These are phyloP conservation scores for Stagonosporopsis rhizophila DNA, from an alignment of 2,329 filamentous ascomycete genomes.

Conservation along the genomic window DNA sequence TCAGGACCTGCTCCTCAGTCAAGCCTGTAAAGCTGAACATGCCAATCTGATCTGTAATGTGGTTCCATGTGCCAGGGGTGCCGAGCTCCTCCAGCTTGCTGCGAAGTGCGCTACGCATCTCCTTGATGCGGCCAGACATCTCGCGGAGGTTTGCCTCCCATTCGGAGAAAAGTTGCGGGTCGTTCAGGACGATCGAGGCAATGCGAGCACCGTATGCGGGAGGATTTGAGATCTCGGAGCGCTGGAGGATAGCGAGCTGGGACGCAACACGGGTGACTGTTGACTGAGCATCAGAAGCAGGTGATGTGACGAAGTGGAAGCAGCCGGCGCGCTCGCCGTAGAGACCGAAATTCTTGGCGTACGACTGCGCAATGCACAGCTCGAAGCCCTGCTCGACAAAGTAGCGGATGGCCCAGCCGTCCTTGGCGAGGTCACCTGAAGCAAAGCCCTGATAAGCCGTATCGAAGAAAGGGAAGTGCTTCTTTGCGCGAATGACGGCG, in stretches of 20 bases:
- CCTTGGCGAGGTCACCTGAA: conserved; percentile 82
- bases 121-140: conserved; percentile 94
- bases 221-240: conserved; percentile 96
- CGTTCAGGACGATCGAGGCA: conserved; percentile 83
- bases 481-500: conserved; percentile 73
- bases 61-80: conserved; percentile 92
- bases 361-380: conserved; percentile 61
- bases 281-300: conserved; percentile 69
- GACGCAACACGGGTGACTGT: conserved; percentile 73
- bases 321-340: conserved; percentile 96
- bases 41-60: conserved; percentile 98
- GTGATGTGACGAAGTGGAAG: conserved; percentile 89
- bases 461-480: conserved; percentile 98
- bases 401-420: conserved; percentile 92
- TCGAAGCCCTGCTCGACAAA: conserved; percentile 92
- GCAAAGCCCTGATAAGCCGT: conserved; percentile 98
- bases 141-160: conserved; percentile 92
- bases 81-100: conserved; percentile 81
- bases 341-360: conserved; percentile 72
- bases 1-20: conserved; percentile 73
- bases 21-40: conserved; percentile 98
- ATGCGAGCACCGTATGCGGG: conserved; percentile 94
- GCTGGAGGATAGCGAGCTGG: conserved; percentile 92
- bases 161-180: conserved; percentile 79
- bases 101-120: conserved; percentile 83